Conservation (phyloP, 768 basidiomycete species). For the Trametes elegans region DNA sequence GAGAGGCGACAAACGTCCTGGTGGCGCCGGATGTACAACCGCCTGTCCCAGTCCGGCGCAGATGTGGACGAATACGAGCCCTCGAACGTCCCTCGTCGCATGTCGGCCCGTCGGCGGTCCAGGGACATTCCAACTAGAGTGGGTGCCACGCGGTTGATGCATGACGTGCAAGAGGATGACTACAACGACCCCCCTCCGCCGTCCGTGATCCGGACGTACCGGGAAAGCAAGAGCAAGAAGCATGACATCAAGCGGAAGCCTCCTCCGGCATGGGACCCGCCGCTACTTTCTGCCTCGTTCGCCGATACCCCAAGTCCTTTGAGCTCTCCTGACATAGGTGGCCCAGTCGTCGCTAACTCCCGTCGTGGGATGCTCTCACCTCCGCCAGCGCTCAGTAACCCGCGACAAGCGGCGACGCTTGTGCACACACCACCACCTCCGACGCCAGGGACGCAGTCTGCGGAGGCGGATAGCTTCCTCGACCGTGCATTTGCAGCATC, state of each 20-base stretch:
- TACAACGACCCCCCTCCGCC: constrained; percentile 44
- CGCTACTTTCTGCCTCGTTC: neutral
- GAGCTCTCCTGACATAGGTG: constrained; percentile 7
- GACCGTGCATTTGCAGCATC: constrained; percentile 22
- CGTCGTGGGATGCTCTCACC: no score
- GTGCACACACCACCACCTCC: neutral
- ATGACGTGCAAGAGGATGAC: constrained; percentile 12
- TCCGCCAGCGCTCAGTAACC: neutral
- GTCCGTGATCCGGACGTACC: constrained; percentile 33
- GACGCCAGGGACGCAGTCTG: constrained; percentile 5
- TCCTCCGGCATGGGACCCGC: neutral
- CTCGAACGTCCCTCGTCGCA: neutral
- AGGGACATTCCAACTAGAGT: constrained; percentile 1
- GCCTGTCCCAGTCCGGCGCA: constrained; percentile 41
- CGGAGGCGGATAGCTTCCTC: constrained; percentile 26
- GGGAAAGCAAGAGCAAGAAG: constrained; percentile 20
- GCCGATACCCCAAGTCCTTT: constrained; percentile 6
- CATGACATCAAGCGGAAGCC: neutral
- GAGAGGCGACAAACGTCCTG: constrained; percentile 43
- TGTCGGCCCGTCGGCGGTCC: neutral
- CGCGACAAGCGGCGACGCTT: no score
- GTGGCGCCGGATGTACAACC: constrained; percentile 56
- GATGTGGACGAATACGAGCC: constrained; percentile 6
- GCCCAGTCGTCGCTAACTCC: no score
- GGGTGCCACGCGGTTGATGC: constrained; percentile 20